These are phyloP conservation scores for Fusarium anguioides DNA, from an alignment of 2,329 filamentous ascomycete species.

Conservation along the genomic window DNA sequence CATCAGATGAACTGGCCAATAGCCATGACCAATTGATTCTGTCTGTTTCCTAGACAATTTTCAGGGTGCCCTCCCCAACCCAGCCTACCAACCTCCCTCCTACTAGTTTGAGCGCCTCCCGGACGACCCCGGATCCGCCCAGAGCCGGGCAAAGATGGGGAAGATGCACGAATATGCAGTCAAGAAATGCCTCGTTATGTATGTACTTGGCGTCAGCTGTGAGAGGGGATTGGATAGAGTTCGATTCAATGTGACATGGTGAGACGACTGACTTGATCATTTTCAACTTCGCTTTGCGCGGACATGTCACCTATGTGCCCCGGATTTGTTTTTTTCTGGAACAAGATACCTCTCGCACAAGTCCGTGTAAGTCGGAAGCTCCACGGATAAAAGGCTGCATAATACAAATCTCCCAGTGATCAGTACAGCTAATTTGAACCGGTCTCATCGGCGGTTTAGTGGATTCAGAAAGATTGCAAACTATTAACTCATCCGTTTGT, in stretches of 20 bases:
- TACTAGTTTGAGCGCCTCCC: slow-evolving; percentile 44
- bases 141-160: slow-evolving; percentile 42
- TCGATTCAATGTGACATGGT: slow-evolving; percentile 6
- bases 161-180: slow-evolving; percentile 36
- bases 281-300: slow-evolving; percentile 5
- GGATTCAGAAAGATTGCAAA: slow-evolving; percentile 31
- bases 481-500: slow-evolving; percentile 1
- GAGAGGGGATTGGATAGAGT: slow-evolving; percentile 27
- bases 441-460: slow-evolving; percentile 37
- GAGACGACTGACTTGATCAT: slow-evolving; percentile 6
- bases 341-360: slow-evolving; percentile 6
- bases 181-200: slow-evolving; percentile 49
- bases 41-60: slow-evolving; percentile 10
- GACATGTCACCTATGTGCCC: slow-evolving; percentile 1
- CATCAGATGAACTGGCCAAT: slow-evolving; percentile 32
- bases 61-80: slow-evolving; percentile 17
- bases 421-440: slow-evolving; percentile 20
- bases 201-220: slow-evolving; percentile 30
- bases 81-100: slow-evolving; percentile 26
- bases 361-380: slow-evolving; percentile 14
- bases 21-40: slow-evolving; percentile 29
- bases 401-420: slow-evolving; percentile 32
- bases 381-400: slow-evolving; percentile 34
- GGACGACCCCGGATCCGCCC: slow-evolving; percentile 47
- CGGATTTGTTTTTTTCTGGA: slow-evolving; percentile 27